Percentiles rank a stretch among this genome's conserved stretches.
Evolutionary conservation across 192 early-diverging fungal genomes (phyloP).

Genomic region (Gigaspora rosea): DNA sequence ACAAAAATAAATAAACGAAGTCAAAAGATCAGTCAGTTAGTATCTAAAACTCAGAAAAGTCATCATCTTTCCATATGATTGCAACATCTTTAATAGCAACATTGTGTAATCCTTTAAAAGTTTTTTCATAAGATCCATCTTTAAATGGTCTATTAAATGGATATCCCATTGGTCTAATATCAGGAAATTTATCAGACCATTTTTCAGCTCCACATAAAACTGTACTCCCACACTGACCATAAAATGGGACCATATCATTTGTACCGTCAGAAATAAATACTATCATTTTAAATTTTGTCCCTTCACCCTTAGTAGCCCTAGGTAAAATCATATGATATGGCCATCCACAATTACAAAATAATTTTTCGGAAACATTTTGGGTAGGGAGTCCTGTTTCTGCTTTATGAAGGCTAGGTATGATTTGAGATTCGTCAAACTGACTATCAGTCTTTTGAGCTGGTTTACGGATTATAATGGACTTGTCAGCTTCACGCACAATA

Average conservation of each 20-base stretch:
- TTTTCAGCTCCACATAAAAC: constrained; percentile 4
- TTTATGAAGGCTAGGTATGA: not conserved
- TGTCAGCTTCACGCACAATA: not conserved
- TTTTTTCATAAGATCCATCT: constrained; percentile 13
- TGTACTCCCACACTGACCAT: not conserved
- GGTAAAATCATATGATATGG: constrained; percentile 18
- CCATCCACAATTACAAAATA: constrained; percentile 16
- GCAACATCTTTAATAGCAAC: not conserved
- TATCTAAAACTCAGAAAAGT: not conserved
- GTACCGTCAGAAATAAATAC: constrained; percentile 5
- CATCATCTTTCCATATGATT: constrained; percentile 7
- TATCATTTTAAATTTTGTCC: constrained; percentile 4
- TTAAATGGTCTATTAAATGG: constrained; percentile 21
- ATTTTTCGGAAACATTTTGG: not conserved
- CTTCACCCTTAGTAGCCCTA: not conserved
- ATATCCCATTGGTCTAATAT: constrained; percentile 8
- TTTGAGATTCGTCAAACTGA: not conserved
- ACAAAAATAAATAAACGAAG: too few relatives aligned
- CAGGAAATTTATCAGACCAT: constrained; percentile 13
- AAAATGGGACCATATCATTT: not conserved
- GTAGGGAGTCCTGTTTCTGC: too few relatives aligned
- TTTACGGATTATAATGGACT: not conserved
- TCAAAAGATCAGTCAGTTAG: too few relatives aligned
- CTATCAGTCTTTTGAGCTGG: not conserved
- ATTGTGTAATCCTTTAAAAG: constrained; percentile 1